Base-by-base conservation (phyloP, 257 asterid species). In the Solanum gracilifrons region DNA sequence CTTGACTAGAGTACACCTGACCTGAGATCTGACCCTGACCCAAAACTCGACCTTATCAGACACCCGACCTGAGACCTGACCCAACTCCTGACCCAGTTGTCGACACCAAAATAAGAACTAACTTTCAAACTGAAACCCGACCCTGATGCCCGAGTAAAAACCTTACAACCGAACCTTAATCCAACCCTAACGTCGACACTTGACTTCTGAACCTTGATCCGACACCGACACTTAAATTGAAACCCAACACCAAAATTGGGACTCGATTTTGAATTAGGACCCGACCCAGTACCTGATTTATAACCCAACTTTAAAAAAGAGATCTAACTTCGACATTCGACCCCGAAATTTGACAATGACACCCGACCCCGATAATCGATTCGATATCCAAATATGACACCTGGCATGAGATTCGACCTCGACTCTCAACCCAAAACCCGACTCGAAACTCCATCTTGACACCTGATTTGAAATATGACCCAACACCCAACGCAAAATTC, bases 241-340 rank as follows among this genome's bases (percentile, higher is more conserved):
- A 9, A 51, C 3, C n/a, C 62, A 51, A 51, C 4, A 18, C 9
- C 62, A 51, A 51, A 51, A 18, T 51, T 2, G 9, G 0, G 3
- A 51, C n/a, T 51, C 4, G 0, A 51, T 51, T 51, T 51, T 18
- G 3, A 51, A 51, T 51, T 0, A 51, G 4, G 9, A 51, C 10
- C 9, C 0, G 23, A 48, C 60, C 9, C 0, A 18, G 8, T 51
- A 51, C 23, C 4, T n/a, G 0, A 18, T 51, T 20, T 0, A 3
- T 1, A 20, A 51, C 62, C 62, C 4, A 18, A 51, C 62, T 51
- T 51, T 18, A 9, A 18, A 51, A 51, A 18, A 16, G 62, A 20
- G n/a, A 18, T 51, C 3, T 20, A n/a, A 51, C 62, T 51, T 0
- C 55, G 6, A 13, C n/a, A 6, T 51, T 1, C 3, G 23, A 48